These are phyloP conservation scores for Alternaria infectoria DNA, from an alignment of 2,329 filamentous ascomycete species.

Conservation along the genomic window DNA sequence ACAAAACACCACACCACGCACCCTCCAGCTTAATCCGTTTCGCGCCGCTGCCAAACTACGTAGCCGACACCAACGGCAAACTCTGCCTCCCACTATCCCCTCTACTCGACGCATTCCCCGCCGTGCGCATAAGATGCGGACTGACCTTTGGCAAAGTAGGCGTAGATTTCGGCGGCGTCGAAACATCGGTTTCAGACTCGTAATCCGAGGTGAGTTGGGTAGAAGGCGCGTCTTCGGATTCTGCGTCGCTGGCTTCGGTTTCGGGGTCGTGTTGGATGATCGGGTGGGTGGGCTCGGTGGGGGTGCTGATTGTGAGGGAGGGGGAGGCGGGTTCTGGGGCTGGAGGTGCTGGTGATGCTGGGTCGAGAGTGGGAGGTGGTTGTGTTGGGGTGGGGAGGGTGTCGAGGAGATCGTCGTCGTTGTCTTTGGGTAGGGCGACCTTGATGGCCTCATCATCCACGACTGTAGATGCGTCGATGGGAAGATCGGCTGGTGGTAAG, in stretches of 20 bases:
- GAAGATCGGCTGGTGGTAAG: slow-evolving; percentile 21
- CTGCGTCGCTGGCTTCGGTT: slow-evolving; percentile 27
- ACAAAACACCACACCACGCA: neutral
- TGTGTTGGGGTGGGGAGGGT: neutral
- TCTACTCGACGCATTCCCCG: slow-evolving; percentile 22
- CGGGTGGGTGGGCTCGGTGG: neutral
- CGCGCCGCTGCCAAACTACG: slow-evolving; percentile 17
- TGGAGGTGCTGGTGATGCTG: neutral
- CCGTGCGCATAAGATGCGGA: slow-evolving; percentile 38
- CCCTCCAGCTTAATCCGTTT: slow-evolving; percentile 4
- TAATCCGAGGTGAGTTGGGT: slow-evolving; percentile 30
- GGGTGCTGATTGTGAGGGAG: neutral
- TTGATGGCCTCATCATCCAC: slow-evolving; percentile 15
- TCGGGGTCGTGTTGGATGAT: neutral
- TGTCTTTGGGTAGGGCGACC: slow-evolving; percentile 29
- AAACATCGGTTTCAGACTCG: slow-evolving; percentile 9
- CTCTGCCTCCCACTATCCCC: slow-evolving; percentile 23
- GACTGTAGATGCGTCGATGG: neutral
- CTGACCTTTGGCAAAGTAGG: slow-evolving; percentile 14
- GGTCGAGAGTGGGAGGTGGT: neutral
- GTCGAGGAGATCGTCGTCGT: slow-evolving; percentile 20
- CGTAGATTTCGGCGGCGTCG: neutral
- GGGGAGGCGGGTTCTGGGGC: neutral
- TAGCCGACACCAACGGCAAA: slow-evolving; percentile 38
- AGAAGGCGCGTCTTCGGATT: slow-evolving; percentile 31